Evolutionary conservation across 1,139 yeast species (phyloP).

Genomic region (Nakaseomyces kungkrabaensis): DNA sequence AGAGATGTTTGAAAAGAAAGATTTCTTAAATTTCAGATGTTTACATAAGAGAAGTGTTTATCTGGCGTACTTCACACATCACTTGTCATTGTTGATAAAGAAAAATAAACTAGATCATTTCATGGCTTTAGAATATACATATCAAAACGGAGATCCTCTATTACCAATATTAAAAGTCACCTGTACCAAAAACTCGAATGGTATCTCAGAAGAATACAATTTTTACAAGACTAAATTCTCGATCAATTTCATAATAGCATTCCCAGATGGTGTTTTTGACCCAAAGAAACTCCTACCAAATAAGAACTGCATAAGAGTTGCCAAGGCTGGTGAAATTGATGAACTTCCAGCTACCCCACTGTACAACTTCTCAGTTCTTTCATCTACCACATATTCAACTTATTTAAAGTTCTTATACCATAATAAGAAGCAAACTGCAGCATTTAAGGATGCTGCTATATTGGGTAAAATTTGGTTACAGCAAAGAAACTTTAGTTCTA

Average conservation of each 20-base stretch:
- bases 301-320: slow-evolving; percentile 69
- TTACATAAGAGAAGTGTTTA: slow-evolving; percentile 84
- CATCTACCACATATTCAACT: slow-evolving; percentile 58
- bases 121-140: slow-evolving; percentile 46
- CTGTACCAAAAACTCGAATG: slow-evolving; percentile 21
- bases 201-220: slow-evolving; percentile 33
- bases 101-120: slow-evolving; percentile 43
- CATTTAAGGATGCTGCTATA: slow-evolving; percentile 82
- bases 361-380: slow-evolving; percentile 70
- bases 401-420: slow-evolving; percentile 69
- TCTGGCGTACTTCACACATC: slow-evolving; percentile 63
- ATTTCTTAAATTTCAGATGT: slow-evolving; percentile 81
- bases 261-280: slow-evolving; percentile 65
- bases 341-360: slow-evolving; percentile 57
- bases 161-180: slow-evolving; percentile 54
- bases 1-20: slow-evolving; percentile 69
- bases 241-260: slow-evolving; percentile 62
- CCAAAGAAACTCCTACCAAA: slow-evolving; percentile 68
- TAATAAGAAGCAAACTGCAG: slow-evolving; percentile 63
- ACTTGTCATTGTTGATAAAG: slow-evolving; percentile 45
- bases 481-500: slow-evolving; percentile 72
- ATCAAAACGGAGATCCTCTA: slow-evolving; percentile 54
- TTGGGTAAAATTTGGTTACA: slow-evolving; percentile 83
- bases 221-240: slow-evolving; percentile 62
- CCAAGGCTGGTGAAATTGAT: slow-evolving; percentile 35